phyloP scores from a whole-genome alignment of 2,329 filamentous ascomycete genomes.

The Fusarium sp. region DNA sequence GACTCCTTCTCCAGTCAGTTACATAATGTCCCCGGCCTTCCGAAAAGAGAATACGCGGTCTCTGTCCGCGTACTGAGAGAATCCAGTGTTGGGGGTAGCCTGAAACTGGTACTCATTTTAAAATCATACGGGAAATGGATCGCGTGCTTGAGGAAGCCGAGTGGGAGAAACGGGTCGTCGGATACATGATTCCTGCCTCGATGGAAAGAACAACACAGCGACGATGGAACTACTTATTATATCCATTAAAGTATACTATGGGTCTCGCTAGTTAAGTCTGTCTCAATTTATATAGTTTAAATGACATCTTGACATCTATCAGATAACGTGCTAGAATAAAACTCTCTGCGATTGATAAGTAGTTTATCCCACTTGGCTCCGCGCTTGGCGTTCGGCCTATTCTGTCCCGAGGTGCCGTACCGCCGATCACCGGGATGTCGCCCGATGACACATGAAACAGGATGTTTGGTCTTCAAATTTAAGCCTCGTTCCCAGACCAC shows the following conservation, averaged over 20 bases:
- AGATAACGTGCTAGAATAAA: not conserved
- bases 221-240: not conserved
- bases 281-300: not conserved
- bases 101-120: constrained; percentile 1
- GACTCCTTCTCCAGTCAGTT: not conserved
- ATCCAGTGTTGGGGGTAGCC: no score
- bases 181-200: not conserved
- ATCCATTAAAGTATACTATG: not conserved
- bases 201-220: not conserved
- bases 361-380: not conserved
- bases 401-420: not conserved
- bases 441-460: not conserved
- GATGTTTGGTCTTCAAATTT: not conserved
- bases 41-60: not conserved
- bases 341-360: no score
- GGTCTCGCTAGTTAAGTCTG: not conserved
- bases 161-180: not conserved
- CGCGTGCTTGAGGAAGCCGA: not conserved
- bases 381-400: not conserved
- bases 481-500: not conserved
- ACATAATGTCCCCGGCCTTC: not conserved
- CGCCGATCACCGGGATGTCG: not conserved
- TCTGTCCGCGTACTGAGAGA: not conserved
- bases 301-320: not conserved
- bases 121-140: not conserved